Base-by-base conservation (phyloP, 2,329 filamentous ascomycete species). In the Emergomyces africanus region DNA sequence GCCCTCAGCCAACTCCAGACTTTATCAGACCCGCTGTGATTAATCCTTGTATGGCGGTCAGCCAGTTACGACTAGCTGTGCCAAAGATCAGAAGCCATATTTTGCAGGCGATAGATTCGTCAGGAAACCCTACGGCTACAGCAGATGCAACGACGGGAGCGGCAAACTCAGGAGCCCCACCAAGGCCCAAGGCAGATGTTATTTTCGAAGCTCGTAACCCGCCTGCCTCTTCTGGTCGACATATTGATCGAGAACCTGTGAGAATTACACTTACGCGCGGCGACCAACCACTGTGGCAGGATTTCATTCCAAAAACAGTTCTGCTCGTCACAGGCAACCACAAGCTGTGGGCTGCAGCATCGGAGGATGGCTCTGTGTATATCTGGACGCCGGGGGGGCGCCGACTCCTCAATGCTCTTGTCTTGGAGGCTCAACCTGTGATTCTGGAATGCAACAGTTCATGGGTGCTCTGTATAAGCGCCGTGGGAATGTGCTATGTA, bases 381-480 rank as follows among this genome's bases (percentile, higher is more conserved):
- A 82, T 89, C 9, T 99, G 94, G 91, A 92, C 91, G 1, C 90
- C 92, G 1, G 90, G 91, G 15, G 94, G 94, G 14, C 84, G 95
- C 62, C 83, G 95, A 57, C 78, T 96, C 25, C 78, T 95, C 59
- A 96, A 89, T 67, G 85, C 91, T 4, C 80, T 96, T 64, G 82
- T 96, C 5, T 77, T 97, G 18, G 94, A 99, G 74, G 86, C 92
- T 1, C 91, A 97, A 67, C 89, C 94, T 0, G 91, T 97, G 37
- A 94, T 99, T 59, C 79, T 99, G 30, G 94, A 97, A 70, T 92
- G 88, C 67, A 84, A 91, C 59, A 89, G 88, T 12, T 88, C 88
- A 75, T 97, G 89, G 88, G 77, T 99, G 5, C 79, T 99, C 56
- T 92, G 88, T 69, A 87, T 99, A 63, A 92, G 90, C 3, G 87